Base-by-base conservation (phyloP, 495 filamentous ascomycete genomes). In the Peziza echinospora region DNA sequence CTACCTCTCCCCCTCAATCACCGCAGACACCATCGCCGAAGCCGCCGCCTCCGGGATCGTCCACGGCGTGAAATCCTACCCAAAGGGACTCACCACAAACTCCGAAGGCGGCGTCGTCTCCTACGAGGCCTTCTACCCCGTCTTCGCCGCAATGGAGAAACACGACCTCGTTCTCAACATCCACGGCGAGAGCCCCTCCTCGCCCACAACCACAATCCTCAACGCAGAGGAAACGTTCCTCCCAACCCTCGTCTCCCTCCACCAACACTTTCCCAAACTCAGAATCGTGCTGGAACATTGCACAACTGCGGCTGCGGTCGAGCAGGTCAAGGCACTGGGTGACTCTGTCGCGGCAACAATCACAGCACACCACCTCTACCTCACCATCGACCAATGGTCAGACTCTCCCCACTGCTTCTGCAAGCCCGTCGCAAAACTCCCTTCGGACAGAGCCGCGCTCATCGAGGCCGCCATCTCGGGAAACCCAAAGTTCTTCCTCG, bases 151-250 rank as follows among this genome's bases (percentile, higher is more conserved):
- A 51, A 93, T 94, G 70, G 71, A 84, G 51, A 63, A 70, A 25
- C 68, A 78, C 45, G 65, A 71, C 47, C 61, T 84, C 41, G 70
- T 77, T 23, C 62, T 77, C 24, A 77, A 77, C 57, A 59, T 77
- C 7, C 73, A 77, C 53, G 72, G 73, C 28, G 73, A 77, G 54
- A 66, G 68, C 25, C 64, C 68, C 13, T 65, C 63, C 10, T 48
- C 44, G 4, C 51, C 54, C 37, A 59, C 56, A 1, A 59, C 53
- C 47, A 84, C 80, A 0, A 72, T 83, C 26, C 67, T 87, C 47
- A 84, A 82, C 41, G 80, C 82, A 10, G 87, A 94, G 64, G 70
- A 77, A 49, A 65, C 64, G 5, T 93, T 93, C 64, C 70, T 93
- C 2, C 87, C 84, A 6, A 82, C 71, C 2, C 67, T 93, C 10